A percentile compares a stretch with the other conserved stretches of the same genome.
Conservation (phyloP, 768 basidiomycete genomes). For the Boletus tomentosulus region DNA sequence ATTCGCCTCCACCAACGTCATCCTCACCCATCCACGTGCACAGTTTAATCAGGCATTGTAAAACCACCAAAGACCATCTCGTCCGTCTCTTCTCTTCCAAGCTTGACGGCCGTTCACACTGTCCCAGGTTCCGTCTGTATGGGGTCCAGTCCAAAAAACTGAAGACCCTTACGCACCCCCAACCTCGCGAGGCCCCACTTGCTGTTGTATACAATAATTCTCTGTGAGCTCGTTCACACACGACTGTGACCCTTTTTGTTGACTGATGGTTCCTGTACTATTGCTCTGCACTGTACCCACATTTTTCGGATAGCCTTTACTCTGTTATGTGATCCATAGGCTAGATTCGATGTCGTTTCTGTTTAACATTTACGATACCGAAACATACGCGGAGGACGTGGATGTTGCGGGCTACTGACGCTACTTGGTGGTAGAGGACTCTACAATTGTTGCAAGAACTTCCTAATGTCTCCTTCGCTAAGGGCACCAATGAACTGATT, state of each 20-base stretch:
- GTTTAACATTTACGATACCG: constrained; percentile 9
- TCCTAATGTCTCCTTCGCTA: constrained; percentile 38
- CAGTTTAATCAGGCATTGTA: constrained; percentile 73
- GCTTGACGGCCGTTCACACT: constrained; percentile 13
- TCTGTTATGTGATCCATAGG: constrained; percentile 10
- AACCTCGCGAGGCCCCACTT: constrained; percentile 43
- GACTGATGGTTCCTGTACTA: constrained; percentile 2
- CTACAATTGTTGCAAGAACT: constrained; percentile 43
- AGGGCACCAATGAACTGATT: constrained; percentile 61
- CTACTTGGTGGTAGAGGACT: neutral
- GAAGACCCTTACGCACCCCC: constrained; percentile 91
- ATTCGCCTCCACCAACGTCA: neutral
- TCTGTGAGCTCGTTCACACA: neutral
- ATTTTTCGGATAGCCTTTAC: constrained; percentile 6
- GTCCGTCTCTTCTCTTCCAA: constrained; percentile 34
- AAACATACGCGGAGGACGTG: constrained; percentile 1
- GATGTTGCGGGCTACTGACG: neutral
- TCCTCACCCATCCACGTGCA: constrained; percentile 3
- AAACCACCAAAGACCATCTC: constrained; percentile 67
- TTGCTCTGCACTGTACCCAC: constrained; percentile 15
- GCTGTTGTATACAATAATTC: constrained; percentile 58
- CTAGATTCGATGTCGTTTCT: constrained; percentile 1
- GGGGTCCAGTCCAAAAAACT: constrained; percentile 90
- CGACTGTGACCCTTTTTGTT: neutral
- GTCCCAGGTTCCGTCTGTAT: constrained; percentile 84